Percentiles rank a stretch among this genome's conserved stretches.
phyloP scores from a whole-genome alignment of 805 yeast genomes.

The Grigorovia jiainica region DNA sequence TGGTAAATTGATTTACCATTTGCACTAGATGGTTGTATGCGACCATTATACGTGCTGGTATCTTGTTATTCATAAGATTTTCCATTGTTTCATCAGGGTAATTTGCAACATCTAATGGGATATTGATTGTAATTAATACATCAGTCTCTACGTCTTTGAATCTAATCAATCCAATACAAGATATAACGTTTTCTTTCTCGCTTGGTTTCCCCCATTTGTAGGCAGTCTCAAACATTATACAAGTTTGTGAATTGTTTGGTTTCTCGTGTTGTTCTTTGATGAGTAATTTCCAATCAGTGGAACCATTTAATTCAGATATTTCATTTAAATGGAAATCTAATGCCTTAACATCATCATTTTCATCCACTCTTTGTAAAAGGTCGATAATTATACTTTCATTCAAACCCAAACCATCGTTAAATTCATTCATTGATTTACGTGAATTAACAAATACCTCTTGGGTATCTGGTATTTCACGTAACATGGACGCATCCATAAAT shows the following conservation, averaged over 20 bases:
- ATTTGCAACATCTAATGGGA: constrained; percentile 33
- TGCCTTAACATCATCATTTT: constrained; percentile 32
- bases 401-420: constrained; percentile 29
- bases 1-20: constrained; percentile 17
- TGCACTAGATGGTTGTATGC: constrained; percentile 15
- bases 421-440: constrained; percentile 20
- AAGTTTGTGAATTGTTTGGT: constrained; percentile 14
- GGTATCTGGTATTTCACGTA: constrained; percentile 84
- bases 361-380: constrained; percentile 43
- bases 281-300: constrained; percentile 25
- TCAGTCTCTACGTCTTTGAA: constrained; percentile 47
- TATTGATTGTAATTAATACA: constrained; percentile 48
- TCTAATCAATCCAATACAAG: constrained; percentile 51
- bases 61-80: background rate
- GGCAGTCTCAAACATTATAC: constrained; percentile 36
- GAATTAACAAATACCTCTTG: constrained; percentile 77
- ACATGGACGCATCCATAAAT: constrained; percentile 63
- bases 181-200: constrained; percentile 32
- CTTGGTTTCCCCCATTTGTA: constrained; percentile 42
- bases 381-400: constrained; percentile 59
- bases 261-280: constrained; percentile 8
- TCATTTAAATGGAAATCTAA: constrained; percentile 48
- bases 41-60: constrained; percentile 11
- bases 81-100: constrained; percentile 1
- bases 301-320: constrained; percentile 37